Evolutionary conservation across 2,329 filamentous ascomycete genomes (phyloP).

Genomic region (Didymella lethalis): DNA sequence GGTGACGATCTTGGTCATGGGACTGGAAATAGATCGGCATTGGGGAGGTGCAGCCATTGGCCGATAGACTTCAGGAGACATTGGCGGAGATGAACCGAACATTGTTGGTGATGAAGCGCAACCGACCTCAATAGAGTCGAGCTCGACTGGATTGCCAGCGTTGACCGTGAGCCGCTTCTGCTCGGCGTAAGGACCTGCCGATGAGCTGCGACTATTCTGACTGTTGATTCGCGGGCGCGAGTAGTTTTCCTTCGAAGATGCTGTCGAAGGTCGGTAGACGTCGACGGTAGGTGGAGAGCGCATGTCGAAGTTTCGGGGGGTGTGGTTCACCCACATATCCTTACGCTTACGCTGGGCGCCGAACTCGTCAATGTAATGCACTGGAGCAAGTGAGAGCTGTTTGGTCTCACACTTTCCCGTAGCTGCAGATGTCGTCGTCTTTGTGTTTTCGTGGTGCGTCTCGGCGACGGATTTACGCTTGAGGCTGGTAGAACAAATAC

Average conservation of each 20-base stretch:
- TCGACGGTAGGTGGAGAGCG: conserved; percentile 27
- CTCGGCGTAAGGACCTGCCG: conserved; percentile 18
- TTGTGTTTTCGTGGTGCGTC: conserved; percentile 31
- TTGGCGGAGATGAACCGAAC: conserved; percentile 10
- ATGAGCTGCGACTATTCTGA: conserved; percentile 22
- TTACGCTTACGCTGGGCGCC: conserved; percentile 36
- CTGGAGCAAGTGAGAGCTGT: conserved; percentile 21
- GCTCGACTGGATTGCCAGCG: conserved; percentile 25
- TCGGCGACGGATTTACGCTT: conserved; percentile 32
- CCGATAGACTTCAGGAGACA: conserved; percentile 21
- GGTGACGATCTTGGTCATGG: conserved; percentile 25
- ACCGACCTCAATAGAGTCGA: conserved; percentile 28
- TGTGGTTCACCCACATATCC: conserved; percentile 48
- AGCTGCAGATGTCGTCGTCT: conserved; percentile 24
- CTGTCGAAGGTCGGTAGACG: conserved; percentile 26
- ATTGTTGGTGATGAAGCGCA: conserved; percentile 14
- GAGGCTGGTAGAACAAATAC: conserved; percentile 29
- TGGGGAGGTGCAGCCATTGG: conserved; percentile 19
- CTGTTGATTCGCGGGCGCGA: conserved; percentile 31
- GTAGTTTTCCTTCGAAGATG: conserved; percentile 33
- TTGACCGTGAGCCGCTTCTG: conserved; percentile 22
- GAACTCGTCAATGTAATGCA: conserved; percentile 33
- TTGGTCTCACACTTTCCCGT: conserved; percentile 20
- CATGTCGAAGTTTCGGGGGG: conserved; percentile 42
- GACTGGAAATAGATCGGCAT: conserved; percentile 29